Evolutionary conservation across 208 protist genomes (phyloP), one percentile per base, ranked within the genome.

Genomic region (Acanthamoeba castellanii): DNA sequence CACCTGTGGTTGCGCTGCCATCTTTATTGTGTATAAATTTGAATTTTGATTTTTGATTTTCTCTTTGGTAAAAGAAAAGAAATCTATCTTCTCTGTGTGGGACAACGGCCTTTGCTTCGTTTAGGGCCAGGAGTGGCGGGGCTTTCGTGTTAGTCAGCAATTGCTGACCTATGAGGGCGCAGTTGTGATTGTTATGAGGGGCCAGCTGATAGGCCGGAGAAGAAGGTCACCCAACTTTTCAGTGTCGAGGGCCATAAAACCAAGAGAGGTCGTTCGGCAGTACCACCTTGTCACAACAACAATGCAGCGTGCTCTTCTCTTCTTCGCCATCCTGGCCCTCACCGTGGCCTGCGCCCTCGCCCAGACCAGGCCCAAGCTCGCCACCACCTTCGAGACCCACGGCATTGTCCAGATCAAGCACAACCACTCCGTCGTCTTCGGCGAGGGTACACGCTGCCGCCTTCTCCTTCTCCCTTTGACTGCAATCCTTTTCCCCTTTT

Each of bases 381-480:
- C 50, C 27, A 42, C 7, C n/a, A 87, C 78, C 30, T 87, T 87
- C 30, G 78, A 87, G 50, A 55, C 50, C 52, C 50, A 61, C 52
- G 78, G 78, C 78, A 87, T 87, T 61, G 27, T 87, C 18, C 78
- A 87, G 32, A 87, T 87, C 20, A 59, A 25, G 78, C 78, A 87
- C 50, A 87, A 87, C 78, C 9, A 87, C 78, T 42, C 78, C 32
- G 47, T 25, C 78, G 47, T 87, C 50, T 87, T 87, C 50, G 78
- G 78, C 42, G 78, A 87, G 78, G 78, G 76, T 84, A 57, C 42
- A 8, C 34, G 13, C 50, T 18, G 50, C 50, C 14, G 8, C 50
- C 50, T 55, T 55, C 50, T 6, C 50, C 27, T 68, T 68, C 16
- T 27, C 5, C 16, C 61, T 68, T 16, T 34, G 20, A 76, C 13